Conservation (phyloP, 73 alveolate genomes). For the Symbiodinium natans region DNA sequence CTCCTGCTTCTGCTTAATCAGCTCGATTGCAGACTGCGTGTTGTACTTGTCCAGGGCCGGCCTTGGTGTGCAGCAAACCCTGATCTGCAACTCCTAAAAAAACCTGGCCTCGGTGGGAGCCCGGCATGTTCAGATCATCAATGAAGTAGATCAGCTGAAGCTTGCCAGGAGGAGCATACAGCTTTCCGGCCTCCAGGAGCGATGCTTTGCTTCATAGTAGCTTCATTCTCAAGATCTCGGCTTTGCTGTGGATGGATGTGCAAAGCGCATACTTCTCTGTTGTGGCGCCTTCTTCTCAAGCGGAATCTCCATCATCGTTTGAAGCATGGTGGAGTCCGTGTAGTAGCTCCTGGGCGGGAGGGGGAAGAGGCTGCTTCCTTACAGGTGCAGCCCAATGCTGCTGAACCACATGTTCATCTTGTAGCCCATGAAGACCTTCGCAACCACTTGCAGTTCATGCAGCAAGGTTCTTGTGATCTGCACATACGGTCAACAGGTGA, state of each 20-base stretch:
- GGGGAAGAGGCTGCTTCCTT: no score
- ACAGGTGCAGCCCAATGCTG: not conserved
- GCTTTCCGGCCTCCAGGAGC: conserved; percentile 96
- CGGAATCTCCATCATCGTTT: conserved; percentile 97
- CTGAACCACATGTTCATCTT: conserved; percentile 96
- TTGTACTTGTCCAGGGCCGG: conserved; percentile 99
- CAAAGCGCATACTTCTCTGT: not conserved
- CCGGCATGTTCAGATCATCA: conserved; percentile 99
- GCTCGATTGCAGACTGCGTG: conserved; percentile 98
- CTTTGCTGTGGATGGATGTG: no score
- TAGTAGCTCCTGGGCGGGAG: conserved; percentile 95
- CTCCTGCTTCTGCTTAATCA: conserved; percentile 85
- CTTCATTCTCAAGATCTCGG: not conserved
- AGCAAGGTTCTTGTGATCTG: no score
- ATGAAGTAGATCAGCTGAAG: conserved; percentile 99
- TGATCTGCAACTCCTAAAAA: no score
- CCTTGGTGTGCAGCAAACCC: not conserved
- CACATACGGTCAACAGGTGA: no score
- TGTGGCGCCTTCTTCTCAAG: conserved; percentile 96
- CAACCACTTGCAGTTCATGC: not conserved
- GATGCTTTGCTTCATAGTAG: not conserved
- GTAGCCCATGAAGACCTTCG: conserved; percentile 96
- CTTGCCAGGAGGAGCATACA: conserved; percentile 99
- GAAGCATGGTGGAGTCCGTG: conserved; percentile 98
- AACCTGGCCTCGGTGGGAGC: conserved; percentile 68